Evolutionary conservation across 2,329 filamentous ascomycete species (phyloP).

Genomic region (Fusarium tuaranense): DNA sequence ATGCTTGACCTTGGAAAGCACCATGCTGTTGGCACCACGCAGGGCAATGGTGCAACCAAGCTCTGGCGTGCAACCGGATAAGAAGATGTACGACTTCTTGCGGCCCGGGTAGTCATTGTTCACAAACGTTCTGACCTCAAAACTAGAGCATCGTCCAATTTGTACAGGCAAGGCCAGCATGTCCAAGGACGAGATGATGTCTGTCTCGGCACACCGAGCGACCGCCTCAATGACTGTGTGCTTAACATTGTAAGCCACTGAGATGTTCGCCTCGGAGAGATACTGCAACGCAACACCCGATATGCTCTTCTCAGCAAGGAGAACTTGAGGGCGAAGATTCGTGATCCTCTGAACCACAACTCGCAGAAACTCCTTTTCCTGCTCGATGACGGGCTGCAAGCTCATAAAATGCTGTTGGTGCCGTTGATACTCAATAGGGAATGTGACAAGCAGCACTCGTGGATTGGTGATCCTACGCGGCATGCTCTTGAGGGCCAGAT

Average conservation of each 20-base stretch:
- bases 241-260: constrained; percentile 97
- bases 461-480: constrained; percentile 85
- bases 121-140: constrained; percentile 96
- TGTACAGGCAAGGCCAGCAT: constrained; percentile 82
- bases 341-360: constrained; percentile 94
- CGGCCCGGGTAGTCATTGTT: constrained; percentile 77
- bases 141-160: constrained; percentile 84
- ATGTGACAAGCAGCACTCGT: constrained; percentile 91
- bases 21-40: constrained; percentile 79
- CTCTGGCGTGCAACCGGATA: constrained; percentile 89
- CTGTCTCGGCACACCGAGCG: constrained; percentile 89
- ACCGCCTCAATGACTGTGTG: constrained; percentile 95
- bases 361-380: constrained; percentile 92
- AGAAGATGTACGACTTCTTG: constrained; percentile 95
- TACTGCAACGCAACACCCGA: constrained; percentile 92
- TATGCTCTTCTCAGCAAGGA: constrained; percentile 93
- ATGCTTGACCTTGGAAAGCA: constrained; percentile 84
- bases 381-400: constrained; percentile 93
- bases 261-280: constrained; percentile 87
- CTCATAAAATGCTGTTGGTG: constrained; percentile 96
- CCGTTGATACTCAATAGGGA: constrained; percentile 94
- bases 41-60: constrained; percentile 95
- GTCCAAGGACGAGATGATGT: constrained; percentile 94
- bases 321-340: constrained; percentile 83
- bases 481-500: constrained; percentile 97